Conservation (phyloP, 208 protist species). For the Lotmaria passim region DNA sequence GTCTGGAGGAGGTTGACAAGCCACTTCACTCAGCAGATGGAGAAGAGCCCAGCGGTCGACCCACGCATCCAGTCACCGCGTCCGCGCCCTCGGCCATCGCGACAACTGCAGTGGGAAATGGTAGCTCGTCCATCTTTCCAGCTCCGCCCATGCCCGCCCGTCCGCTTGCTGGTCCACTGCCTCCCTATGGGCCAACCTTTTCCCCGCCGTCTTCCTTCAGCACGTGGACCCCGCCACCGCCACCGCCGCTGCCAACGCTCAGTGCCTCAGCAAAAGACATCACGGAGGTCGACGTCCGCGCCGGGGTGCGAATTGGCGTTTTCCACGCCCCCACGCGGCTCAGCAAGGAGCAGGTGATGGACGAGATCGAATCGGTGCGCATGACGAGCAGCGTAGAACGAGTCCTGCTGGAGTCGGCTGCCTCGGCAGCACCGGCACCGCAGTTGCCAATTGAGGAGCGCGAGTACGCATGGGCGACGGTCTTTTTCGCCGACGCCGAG, state of each 20-base stretch:
- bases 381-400: slow-evolving; percentile 39
- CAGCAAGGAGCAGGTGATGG: slow-evolving; percentile 41
- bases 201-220: not conserved
- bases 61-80: no score
- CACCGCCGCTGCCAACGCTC: slow-evolving; percentile 30
- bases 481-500: slow-evolving; percentile 34
- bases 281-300: slow-evolving; percentile 36
- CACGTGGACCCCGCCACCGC: slow-evolving; percentile 3
- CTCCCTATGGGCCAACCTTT: slow-evolving; percentile 26
- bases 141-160: not conserved
- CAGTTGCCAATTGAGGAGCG: slow-evolving; percentile 26
- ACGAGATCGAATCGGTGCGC: slow-evolving; percentile 42
- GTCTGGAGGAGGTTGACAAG: slow-evolving; percentile 14
- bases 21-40: not conserved
- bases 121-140: slow-evolving; percentile 9
- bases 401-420: slow-evolving; percentile 29
- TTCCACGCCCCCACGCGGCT: slow-evolving; percentile 18
- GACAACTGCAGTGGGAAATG: not conserved
- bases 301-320: slow-evolving; percentile 31
- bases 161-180: not conserved
- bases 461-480: slow-evolving; percentile 35
- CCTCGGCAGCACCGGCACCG: not conserved
- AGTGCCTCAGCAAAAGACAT: slow-evolving; percentile 34
- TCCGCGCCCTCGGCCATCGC: no score
- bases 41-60: not conserved